Evolutionary conservation across 345 rosid species (phyloP), one percentile per base, ranked within the genome.

Genomic region (Salix dunnii): DNA sequence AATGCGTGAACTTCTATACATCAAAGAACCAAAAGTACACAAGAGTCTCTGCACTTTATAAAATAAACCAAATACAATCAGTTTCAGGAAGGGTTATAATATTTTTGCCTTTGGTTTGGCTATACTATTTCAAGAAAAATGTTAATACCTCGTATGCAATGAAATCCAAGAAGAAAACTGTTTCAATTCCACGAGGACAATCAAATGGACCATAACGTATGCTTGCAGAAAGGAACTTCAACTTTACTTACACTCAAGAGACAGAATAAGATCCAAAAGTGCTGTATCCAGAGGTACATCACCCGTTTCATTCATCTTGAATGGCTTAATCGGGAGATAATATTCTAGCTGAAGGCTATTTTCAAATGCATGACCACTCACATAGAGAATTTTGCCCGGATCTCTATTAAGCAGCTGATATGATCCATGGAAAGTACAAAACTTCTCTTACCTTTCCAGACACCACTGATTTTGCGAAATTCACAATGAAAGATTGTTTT

Each of bases 161-260:
- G 55, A 64, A 67, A 35, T 11, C 10, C 20, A 21, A 8, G 42
- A 67, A 12, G 10, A 67, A 0, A 4, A n/a, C 28, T 0, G 31
- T 46, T 28, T 74, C 43, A 74, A 9, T 42, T 73, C 69, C 60
- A 14, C 2, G 48, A 18, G 17, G 62, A 31, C 70, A 74, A 30
- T 42, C 31, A 74, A 74, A 25, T 21, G 43, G n/a, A 58, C 66
- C 40, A 7, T 49, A 16, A 20, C 20, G 20, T 20, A 16, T 5
- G 38, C 40, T 16, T 31, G 68, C 68, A 64, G 17, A 64, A 64
- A 31, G 21, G 36, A 33, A 64, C 30, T 18, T 64, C 68, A 64
- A 64, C 91, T 87, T 82, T n/a, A n/a, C n/a, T n/a, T n/a, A 94
- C 99, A 96, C 83, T 96, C 98, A 68, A 96, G 98, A 80, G 94